Base-by-base conservation (phyloP, 768 basidiomycete genomes). In the Hysterangium stoloniferum region DNA sequence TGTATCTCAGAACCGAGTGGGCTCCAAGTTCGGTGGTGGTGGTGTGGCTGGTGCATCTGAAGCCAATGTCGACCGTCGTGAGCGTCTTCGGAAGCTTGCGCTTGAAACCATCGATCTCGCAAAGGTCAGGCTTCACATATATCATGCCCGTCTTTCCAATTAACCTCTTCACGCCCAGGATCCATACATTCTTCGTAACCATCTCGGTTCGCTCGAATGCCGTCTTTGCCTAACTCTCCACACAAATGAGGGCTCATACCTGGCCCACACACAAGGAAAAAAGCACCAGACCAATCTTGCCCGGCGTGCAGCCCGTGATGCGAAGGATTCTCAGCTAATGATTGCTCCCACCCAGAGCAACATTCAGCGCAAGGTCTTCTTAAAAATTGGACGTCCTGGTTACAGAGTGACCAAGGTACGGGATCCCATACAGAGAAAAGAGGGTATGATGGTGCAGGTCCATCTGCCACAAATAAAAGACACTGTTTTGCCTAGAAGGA, bases 231-330 rank as follows among this genome's bases (percentile, higher is more conserved):
- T 99, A 41, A 99, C 96, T 0, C 78, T 99, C 9, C 96, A 99
- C 69, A 97, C 95, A n/a, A 98, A 98, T 61, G 96, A 99, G 69
- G 96, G 96, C 17, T 96, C 94, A 12, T 97, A 98, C 65, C 85
- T 99, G 42, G 96, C 96, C 0, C 96, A 99, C 60, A 99, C 96
- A 0, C 96, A 98, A 71, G 96, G 96, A 19, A 99, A 98, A 73
- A 99, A 98, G 64, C 96, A 98, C 64, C 96, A 98, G 65, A 98
- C 94, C 3, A 98, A 98, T 64, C 81, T 99, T 45, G 96, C 96
- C 12, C 80, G 96, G 34, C 85, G 96, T 57, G 96, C 96, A 0
- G 95, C 95, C n/a, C 82, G 84, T 56, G 96, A 98, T 74, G 87
- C 90, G 41, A 96, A 97, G 63, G 96, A 97, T 62, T 82, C 86